Conservation (phyloP, 78 protist species). For the Tieghemostelium lacteum region DNA sequence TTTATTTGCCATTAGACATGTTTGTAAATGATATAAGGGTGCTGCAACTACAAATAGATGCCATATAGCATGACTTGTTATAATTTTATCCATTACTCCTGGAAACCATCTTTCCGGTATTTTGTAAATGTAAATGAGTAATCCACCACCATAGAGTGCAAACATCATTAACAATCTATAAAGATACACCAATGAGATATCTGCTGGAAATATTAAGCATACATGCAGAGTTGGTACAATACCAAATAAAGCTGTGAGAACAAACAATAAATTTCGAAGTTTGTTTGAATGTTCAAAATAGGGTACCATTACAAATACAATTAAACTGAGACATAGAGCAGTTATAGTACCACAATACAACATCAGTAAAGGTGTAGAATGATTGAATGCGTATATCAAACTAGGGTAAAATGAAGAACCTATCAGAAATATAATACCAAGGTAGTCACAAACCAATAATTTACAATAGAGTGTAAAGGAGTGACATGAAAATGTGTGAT, state of each 20-base stretch:
- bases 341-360: conserved; percentile 25
- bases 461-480: background rate
- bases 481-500: conserved; percentile 45
- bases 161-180: conserved; percentile 1
- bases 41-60: conserved; percentile 22
- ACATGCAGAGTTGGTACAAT: conserved; percentile 25
- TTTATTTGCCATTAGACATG: conserved; percentile 1
- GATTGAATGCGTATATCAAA: conserved; percentile 12
- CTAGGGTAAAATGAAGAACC: conserved; percentile 38
- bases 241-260: conserved; percentile 43
- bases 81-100: background rate
- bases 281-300: background rate
- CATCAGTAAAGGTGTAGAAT: background rate
- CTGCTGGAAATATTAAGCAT: background rate
- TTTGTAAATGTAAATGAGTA: conserved; percentile 9
- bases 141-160: conserved; percentile 18
- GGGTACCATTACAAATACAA: conserved; percentile 9
- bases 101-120: conserved; percentile 42
- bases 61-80: conserved; percentile 56
- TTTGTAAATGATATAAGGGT: conserved; percentile 21
- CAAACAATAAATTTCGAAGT: conserved; percentile 14
- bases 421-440: conserved; percentile 40
- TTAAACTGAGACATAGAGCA: background rate
- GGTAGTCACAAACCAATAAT: conserved; percentile 34
- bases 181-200: background rate